Evolutionary conservation across 1,139 yeast genomes (phyloP).

Genomic region (Hyphopichia pseudoburtonii): DNA sequence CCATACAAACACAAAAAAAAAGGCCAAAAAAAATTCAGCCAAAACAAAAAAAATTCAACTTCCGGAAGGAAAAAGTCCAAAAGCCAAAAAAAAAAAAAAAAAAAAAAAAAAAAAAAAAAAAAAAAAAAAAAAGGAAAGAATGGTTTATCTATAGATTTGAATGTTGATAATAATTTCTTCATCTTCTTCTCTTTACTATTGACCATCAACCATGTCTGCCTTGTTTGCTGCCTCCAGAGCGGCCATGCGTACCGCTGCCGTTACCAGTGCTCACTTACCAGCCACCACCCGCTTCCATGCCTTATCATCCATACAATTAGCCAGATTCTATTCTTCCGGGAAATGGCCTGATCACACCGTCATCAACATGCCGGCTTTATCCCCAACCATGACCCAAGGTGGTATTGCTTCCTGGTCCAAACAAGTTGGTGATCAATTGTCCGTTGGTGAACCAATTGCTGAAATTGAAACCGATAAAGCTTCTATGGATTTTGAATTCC

Average conservation of each 20-base stretch:
- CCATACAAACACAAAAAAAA: too few relatives aligned
- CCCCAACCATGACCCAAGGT: slow-evolving; percentile 98
- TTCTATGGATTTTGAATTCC: slow-evolving; percentile 98
- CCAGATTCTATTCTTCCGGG: slow-evolving; percentile 46
- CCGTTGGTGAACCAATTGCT: slow-evolving; percentile 92
- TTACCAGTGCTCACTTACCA: slow-evolving; percentile 8
- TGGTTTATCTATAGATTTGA: too few relatives aligned
- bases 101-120: background rate
- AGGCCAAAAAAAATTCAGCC: too few relatives aligned
- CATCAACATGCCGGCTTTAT: slow-evolving; percentile 87
- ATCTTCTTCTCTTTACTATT: background rate
- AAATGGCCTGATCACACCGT: slow-evolving; percentile 67
- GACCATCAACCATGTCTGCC: slow-evolving; percentile 25
- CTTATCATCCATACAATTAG: slow-evolving; percentile 24
- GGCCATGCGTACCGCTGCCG: slow-evolving; percentile 21
- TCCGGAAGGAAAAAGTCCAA: too few relatives aligned
- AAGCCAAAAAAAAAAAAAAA: too few relatives aligned
- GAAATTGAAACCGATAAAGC: slow-evolving; percentile 99
- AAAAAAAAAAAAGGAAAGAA: slow-evolving; percentile 5
- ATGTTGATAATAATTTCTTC: background rate
- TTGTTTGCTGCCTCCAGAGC: slow-evolving; percentile 33
- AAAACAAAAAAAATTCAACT: too few relatives aligned
- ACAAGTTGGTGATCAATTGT: slow-evolving; percentile 79
- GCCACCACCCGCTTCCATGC: slow-evolving; percentile 12
- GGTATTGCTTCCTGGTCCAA: slow-evolving; percentile 87